These are phyloP conservation scores for Ettlia oleoabundans DNA, from an alignment of 139 green algal species.

Conservation along the genomic window DNA sequence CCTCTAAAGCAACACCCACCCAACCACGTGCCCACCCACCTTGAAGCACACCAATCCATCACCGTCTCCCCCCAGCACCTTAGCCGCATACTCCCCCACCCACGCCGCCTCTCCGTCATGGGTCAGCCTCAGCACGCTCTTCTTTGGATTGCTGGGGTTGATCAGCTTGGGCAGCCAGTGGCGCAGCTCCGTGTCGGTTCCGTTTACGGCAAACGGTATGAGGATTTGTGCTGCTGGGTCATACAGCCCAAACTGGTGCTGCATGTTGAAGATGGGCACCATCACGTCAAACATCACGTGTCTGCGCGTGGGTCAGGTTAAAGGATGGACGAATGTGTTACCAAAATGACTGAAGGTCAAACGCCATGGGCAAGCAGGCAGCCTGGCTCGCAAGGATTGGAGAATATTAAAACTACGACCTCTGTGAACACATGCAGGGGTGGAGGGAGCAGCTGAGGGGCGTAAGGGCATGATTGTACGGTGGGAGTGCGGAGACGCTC, in stretches of 20 bases:
- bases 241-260: slow-evolving; percentile 37
- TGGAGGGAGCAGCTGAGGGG: too few relatives aligned
- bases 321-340: too few relatives aligned
- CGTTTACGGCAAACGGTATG: slow-evolving; percentile 12
- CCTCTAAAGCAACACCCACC: too few relatives aligned
- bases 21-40: neutral
- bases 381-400: too few relatives aligned
- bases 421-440: too few relatives aligned
- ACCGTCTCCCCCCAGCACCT: neutral
- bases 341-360: too few relatives aligned
- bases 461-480: too few relatives aligned
- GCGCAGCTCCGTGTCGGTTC: neutral
- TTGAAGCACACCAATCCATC: slow-evolving; percentile 36
- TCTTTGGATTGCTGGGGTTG: neutral
- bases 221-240: slow-evolving; percentile 12
- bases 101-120: neutral
- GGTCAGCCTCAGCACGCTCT: slow-evolving; percentile 29
- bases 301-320: neutral
- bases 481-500: too few relatives aligned
- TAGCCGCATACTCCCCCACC: slow-evolving; percentile 1
- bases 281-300: slow-evolving; percentile 38
- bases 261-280: slow-evolving; percentile 39
- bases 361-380: too few relatives aligned
- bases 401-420: too few relatives aligned
- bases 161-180: slow-evolving; percentile 9